Evolutionary conservation across 1,139 yeast genomes (phyloP).

Genomic region (Suzukiozyma palmioleophila): DNA sequence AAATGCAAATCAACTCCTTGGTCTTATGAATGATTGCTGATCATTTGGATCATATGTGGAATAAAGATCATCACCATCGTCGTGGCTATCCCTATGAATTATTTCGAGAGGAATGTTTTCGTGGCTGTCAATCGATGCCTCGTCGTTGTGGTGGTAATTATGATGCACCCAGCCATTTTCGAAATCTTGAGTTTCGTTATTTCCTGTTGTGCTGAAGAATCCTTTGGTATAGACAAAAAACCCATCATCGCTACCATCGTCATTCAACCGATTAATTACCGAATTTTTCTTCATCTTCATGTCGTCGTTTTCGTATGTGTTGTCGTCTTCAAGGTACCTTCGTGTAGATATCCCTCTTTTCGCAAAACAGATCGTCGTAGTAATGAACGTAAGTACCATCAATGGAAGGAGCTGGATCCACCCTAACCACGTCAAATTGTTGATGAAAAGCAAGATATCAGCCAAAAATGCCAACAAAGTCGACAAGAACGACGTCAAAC

Average conservation of each 20-base stretch:
- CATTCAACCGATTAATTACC: conserved; percentile 20
- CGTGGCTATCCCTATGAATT: neutral
- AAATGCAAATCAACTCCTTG: too few relatives aligned
- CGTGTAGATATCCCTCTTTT: conserved; percentile 37
- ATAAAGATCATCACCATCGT: neutral
- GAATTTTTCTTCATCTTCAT: conserved; percentile 28
- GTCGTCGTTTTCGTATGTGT: conserved; percentile 30
- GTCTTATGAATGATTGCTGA: too few relatives aligned
- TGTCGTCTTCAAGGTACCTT: conserved; percentile 31
- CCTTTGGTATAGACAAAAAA: conserved; percentile 44
- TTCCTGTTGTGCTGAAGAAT: conserved; percentile 25
- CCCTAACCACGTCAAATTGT: conserved; percentile 38
- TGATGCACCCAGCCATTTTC: conserved; percentile 7
- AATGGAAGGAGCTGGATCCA: conserved; percentile 44
- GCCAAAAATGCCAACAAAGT: conserved; percentile 38
- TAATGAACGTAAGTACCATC: conserved; percentile 29
- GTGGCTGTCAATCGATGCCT: conserved; percentile 2
- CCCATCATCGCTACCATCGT: conserved; percentile 42
- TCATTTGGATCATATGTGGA: neutral
- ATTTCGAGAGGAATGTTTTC: conserved; percentile 1
- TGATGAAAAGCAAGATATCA: conserved; percentile 38
- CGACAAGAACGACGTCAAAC: conserved; percentile 34
- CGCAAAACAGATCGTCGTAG: conserved; percentile 38
- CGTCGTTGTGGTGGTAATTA: conserved; percentile 3
- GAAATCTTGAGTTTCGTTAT: conserved; percentile 6